Evolutionary conservation across 805 yeast species (phyloP), one percentile per base, ranked within the genome.

Genomic region (Cyberlindnera misumaiensis): DNA sequence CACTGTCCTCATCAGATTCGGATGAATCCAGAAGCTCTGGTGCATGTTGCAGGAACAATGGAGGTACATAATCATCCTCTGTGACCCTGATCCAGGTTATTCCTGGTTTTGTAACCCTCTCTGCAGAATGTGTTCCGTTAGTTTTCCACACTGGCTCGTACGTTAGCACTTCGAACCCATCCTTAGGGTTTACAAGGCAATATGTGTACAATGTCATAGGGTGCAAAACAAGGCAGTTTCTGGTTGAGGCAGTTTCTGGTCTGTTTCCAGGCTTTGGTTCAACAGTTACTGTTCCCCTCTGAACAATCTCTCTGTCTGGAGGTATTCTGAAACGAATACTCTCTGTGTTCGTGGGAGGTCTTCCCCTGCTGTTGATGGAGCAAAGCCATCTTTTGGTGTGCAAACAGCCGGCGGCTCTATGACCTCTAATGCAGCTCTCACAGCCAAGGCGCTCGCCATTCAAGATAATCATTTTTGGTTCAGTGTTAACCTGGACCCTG

Each of bases 361-460:
- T 64, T 1, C 97, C 98, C 42, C 95, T 73, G n/a, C 85, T 75
- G 20, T 96, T 71, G 11, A 90, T 96, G 51, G 87, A 85, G 11
- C 89, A 79, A 30, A 90, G 65, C 17, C 93, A 86, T 34, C 96
- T 69, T 37, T 73, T 68, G 24, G 83, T 75, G 60, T 90, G 98
- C 38, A 75, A 75, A 59, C 98, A 90, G 39, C 81, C 77, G 1
- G 90, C 78, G 1, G 96, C 84, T 30, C 98, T 64, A 55, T 90
- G 98, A 13, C 97, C 97, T 32, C 96, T 67, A 17, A 93, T 86
- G 55, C 98, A 90, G 52, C 80, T 81, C 39, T 75, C 74, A 60
- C 96, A 87, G 3, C 95, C 84, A 56, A 83, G 83, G 52, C 88
- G 83, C 49, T 75, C 82, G 22, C 83, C 83, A 46, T 83, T 83